These are phyloP conservation scores for Amphichorda felina DNA, from an alignment of 2,329 filamentous ascomycete species.

Conservation along the genomic window DNA sequence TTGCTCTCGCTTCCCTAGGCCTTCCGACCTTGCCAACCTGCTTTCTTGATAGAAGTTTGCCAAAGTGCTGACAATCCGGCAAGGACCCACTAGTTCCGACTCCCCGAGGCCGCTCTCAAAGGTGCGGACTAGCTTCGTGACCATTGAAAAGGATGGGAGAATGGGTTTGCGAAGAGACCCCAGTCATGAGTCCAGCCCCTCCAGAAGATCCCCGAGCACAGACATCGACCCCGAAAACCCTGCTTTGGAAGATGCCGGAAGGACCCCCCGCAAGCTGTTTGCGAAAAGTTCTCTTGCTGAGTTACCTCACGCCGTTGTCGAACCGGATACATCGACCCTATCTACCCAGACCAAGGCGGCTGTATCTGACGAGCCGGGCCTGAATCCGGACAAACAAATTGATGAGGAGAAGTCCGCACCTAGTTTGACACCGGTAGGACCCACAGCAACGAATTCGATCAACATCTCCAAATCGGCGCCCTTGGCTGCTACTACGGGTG, in stretches of 20 bases:
- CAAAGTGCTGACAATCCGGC: too few relatives aligned
- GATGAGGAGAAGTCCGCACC: slow-evolving; percentile 20
- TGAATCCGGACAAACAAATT: slow-evolving; percentile 27
- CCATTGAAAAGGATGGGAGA: slow-evolving; percentile 54
- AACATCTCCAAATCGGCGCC: too few relatives aligned
- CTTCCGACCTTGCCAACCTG: too few relatives aligned
- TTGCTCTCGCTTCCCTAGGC: too few relatives aligned
- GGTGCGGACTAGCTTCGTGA: slow-evolving; percentile 64
- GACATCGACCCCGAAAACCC: slow-evolving; percentile 17
- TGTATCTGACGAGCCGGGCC: slow-evolving; percentile 20
- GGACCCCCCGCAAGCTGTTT: slow-evolving; percentile 10
- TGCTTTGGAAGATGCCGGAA: slow-evolving; percentile 11
- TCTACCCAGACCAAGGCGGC: slow-evolving; percentile 8
- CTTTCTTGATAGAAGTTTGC: too few relatives aligned
- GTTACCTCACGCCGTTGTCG: slow-evolving; percentile 20
- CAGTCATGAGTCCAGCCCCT: slow-evolving; percentile 22
- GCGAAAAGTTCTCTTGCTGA: slow-evolving; percentile 29
- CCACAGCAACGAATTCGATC: slow-evolving; percentile 5
- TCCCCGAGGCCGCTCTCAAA: slow-evolving; percentile 59
- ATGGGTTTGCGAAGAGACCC: slow-evolving; percentile 35
- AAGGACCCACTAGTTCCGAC: slow-evolving; percentile 23
- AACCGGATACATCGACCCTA: slow-evolving; percentile 5
- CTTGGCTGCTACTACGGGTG: not conserved
- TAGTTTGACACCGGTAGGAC: slow-evolving; percentile 16
- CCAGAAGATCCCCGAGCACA: slow-evolving; percentile 21